Base-by-base conservation (phyloP, 2,329 filamentous ascomycete genomes). In the Epicoccum sorghinum region DNA sequence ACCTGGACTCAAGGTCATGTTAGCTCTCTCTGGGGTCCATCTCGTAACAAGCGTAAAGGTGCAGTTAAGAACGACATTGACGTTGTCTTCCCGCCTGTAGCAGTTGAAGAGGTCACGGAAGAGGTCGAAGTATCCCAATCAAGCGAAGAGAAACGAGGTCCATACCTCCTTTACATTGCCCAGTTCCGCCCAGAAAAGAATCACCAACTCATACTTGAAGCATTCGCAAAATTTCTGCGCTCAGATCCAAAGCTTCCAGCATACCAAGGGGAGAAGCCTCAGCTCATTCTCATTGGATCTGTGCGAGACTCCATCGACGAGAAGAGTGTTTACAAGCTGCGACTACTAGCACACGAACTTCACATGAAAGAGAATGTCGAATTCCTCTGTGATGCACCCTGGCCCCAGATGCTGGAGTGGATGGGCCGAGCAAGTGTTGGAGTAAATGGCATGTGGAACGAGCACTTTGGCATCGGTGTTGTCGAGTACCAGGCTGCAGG, bases 151-250 rank as follows among this genome's bases (percentile, higher is more conserved):
- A 77, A 79, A 45, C 86, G 95, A 32, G 83, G 91, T 60, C 87
- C 86, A 37, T 83, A 86, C 36, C 77, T 99, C 12, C 81, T 99
- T 14, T 99, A 96, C 77, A 96, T 99, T 66, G 95, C 93, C 2
- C 95, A 99, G 74, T 99, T 99, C 74, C 89, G 95, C 0, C 93
- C 95, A 0, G 95, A 99, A 75, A 99, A 99, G 81, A 96, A 97
- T 74, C 95, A 99, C 77, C 82, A 88, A 33, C 84, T 96, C 23
- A 89, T 99, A 49, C 79, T 99, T 37, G 85, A 90, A 64, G 87
- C 95, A 0, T 99, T 97, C 69, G 86, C 91, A 29, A 79, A 86
- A 47, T 93, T 96, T 68, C 77, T 91, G 57, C 57, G 64, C 18
- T 66, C 65, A 7, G 58, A 69, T 3, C 66, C 64, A 9, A 58